Conservation (phyloP, 2,329 filamentous ascomycete species). For the Alternaria viburni region DNA sequence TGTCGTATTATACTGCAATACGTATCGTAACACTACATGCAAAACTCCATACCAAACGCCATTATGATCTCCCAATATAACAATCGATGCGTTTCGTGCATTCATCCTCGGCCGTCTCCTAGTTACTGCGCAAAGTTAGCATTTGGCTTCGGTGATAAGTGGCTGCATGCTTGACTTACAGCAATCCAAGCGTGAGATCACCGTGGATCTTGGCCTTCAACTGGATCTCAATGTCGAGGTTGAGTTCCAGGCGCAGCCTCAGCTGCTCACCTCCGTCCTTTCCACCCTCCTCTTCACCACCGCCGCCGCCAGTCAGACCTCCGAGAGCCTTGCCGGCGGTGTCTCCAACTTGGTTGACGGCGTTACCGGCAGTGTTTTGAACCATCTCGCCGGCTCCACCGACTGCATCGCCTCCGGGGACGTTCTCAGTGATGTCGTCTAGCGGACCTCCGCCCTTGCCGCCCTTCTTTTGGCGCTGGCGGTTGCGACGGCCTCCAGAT, state of each 20-base stretch:
- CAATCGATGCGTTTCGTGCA: conserved; percentile 19
- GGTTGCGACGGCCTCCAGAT: conserved; percentile 62
- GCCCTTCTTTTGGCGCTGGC: conserved; percentile 58
- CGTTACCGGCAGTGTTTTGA: conserved; percentile 61
- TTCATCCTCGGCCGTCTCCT: conserved; percentile 19
- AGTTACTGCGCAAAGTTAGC: conserved; percentile 41
- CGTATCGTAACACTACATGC: conserved; percentile 33
- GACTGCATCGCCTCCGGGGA: conserved; percentile 60
- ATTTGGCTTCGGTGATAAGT: not conserved
- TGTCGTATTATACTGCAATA: conserved; percentile 24
- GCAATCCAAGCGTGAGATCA: conserved; percentile 64
- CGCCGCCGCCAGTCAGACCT: conserved; percentile 55
- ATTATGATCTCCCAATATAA: conserved; percentile 17
- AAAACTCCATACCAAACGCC: conserved; percentile 33
- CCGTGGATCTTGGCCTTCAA: conserved; percentile 70
- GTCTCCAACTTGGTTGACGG: conserved; percentile 54
- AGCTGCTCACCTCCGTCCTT: conserved; percentile 57
- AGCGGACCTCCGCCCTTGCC: conserved; percentile 57
- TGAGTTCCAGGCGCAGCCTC: conserved; percentile 64
- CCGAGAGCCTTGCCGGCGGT: conserved; percentile 54
- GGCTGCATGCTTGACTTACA: conserved; percentile 46
- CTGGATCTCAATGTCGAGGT: conserved; percentile 68
- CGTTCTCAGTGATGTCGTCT: conserved; percentile 61
- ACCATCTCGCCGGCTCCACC: conserved; percentile 63
- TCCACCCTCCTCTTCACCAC: conserved; percentile 37